Evolutionary conservation across 2,329 filamentous ascomycete species (phyloP).

Genomic region (Xylariaceae sp.): DNA sequence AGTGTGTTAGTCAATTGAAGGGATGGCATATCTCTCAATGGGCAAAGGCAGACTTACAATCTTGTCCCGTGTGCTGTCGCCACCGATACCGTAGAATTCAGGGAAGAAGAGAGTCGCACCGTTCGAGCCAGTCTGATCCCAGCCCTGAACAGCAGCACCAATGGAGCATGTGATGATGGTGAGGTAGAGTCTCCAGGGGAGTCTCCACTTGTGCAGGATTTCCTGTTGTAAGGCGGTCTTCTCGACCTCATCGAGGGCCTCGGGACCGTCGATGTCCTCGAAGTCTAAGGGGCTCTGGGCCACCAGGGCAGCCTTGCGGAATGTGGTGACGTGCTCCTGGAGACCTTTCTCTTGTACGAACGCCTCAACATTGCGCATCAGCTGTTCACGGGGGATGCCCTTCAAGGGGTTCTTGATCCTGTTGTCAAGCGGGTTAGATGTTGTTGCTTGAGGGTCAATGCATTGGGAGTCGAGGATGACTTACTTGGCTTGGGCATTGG

Average conservation of each 20-base stretch:
- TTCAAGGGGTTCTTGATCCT: slow-evolving; percentile 45
- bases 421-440: not conserved
- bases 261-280: slow-evolving; percentile 52
- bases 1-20: slow-evolving; percentile 15
- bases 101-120: slow-evolving; percentile 61
- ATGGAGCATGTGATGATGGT: slow-evolving; percentile 65
- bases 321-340: slow-evolving; percentile 50
- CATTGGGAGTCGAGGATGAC: slow-evolving; percentile 10
- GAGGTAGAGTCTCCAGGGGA: slow-evolving; percentile 57
- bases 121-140: slow-evolving; percentile 62
- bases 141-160: slow-evolving; percentile 64
- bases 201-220: slow-evolving; percentile 61
- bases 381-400: slow-evolving; percentile 45
- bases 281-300: slow-evolving; percentile 63
- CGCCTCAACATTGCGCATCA: slow-evolving; percentile 52
- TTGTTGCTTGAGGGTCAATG: not conserved
- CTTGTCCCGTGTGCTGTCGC: slow-evolving; percentile 21
- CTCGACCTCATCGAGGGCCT: slow-evolving; percentile 55
- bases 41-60: slow-evolving; percentile 26
- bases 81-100: slow-evolving; percentile 45
- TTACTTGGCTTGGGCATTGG: slow-evolving; percentile 42
- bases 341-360: slow-evolving; percentile 59
- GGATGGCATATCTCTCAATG: slow-evolving; percentile 1
- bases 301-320: slow-evolving; percentile 66
- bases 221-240: slow-evolving; percentile 57